These are phyloP conservation scores for Botryococcus braunii DNA, from an alignment of 163 green algal genomes.

Conservation along the genomic window DNA sequence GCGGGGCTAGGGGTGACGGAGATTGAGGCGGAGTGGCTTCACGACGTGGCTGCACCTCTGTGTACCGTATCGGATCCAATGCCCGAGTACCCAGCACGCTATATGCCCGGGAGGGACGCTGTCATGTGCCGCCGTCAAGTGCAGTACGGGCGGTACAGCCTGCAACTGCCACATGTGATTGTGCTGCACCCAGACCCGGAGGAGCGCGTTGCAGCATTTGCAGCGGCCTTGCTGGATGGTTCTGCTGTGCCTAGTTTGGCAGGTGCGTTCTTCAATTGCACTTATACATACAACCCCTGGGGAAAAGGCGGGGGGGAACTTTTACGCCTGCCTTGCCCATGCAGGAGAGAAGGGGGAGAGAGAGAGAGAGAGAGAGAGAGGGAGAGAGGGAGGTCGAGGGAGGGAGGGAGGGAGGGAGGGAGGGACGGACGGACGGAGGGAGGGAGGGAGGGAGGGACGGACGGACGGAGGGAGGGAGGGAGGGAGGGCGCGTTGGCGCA, in stretches of 20 bases:
- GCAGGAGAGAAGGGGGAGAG: no score
- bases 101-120: conserved; percentile 30
- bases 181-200: conserved; percentile 26
- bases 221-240: conserved; percentile 65
- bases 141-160: conserved; percentile 64
- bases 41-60: conserved; percentile 45
- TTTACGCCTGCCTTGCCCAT: neutral
- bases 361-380: neutral
- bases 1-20: conserved; percentile 32
- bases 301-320: neutral
- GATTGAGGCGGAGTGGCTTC: conserved; percentile 65
- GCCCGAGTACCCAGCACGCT: conserved; percentile 49
- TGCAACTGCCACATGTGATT: conserved; percentile 60
- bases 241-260: conserved; percentile 42
- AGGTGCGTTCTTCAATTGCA: conserved; percentile 8
- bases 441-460: no score
- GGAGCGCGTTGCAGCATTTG: conserved; percentile 51
- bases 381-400: no score
- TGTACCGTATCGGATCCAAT: conserved; percentile 50
- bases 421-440: no score
- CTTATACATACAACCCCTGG: neutral
- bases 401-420: no score
- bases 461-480: no score
- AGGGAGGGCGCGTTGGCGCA: neutral
- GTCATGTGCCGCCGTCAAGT: conserved; percentile 42